phyloP scores from a whole-genome alignment of 1,284 basidiomycete species.

The Vanrija humicola region DNA sequence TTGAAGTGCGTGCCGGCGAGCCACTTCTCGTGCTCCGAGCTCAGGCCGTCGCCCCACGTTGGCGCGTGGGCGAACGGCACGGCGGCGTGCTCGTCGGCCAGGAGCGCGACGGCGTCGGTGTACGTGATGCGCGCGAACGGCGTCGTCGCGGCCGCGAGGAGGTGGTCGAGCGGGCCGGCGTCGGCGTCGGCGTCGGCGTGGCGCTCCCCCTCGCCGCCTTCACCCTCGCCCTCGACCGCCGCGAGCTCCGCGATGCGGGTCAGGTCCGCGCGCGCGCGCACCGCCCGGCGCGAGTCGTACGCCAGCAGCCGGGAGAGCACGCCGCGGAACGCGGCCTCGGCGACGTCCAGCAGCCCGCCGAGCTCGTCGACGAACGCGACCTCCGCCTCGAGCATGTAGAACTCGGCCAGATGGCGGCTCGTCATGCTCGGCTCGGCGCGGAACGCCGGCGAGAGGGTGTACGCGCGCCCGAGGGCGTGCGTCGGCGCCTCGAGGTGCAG shows the following conservation, averaged over 20 bases:
- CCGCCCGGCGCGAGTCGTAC: slow-evolving; percentile 11
- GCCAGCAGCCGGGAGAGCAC: slow-evolving; percentile 23
- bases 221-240: neutral
- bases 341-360: slow-evolving; percentile 62
- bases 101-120: slow-evolving; percentile 64
- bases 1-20: slow-evolving; percentile 60
- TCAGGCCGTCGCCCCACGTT: slow-evolving; percentile 66
- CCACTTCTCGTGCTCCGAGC: slow-evolving; percentile 90
- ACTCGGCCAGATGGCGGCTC: slow-evolving; percentile 89
- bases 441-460: slow-evolving; percentile 87
- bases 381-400: slow-evolving; percentile 98
- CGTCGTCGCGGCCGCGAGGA: slow-evolving; percentile 18
- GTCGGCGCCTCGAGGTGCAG: slow-evolving; percentile 89
- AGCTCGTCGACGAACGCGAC: slow-evolving; percentile 60
- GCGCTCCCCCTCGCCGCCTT: neutral
- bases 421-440: slow-evolving; percentile 87
- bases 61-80: slow-evolving; percentile 58
- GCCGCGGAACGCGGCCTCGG: slow-evolving; percentile 57
- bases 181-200: neutral
- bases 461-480: slow-evolving; percentile 72
- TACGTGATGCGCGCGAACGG: slow-evolving; percentile 66
- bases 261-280: slow-evolving; percentile 28
- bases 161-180: slow-evolving; percentile 16
- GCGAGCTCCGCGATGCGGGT: neutral
- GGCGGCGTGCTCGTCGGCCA: slow-evolving; percentile 52